Evolutionary conservation across 768 basidiomycete genomes (phyloP).

Genomic region (Tephrocybe sp.): DNA sequence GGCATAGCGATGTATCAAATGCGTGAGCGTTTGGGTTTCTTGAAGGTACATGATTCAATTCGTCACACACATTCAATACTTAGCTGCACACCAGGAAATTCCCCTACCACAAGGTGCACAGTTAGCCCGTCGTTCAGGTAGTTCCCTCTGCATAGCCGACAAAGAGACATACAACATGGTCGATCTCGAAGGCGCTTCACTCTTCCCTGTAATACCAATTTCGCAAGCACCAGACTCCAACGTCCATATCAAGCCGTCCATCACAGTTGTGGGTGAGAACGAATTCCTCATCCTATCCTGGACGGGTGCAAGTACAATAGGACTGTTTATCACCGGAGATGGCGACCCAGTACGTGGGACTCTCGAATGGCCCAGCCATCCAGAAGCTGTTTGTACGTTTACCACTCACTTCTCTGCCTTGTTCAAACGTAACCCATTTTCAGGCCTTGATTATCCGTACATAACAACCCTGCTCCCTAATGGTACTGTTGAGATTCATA

Average conservation of each 20-base stretch:
- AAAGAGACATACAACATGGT: slow-evolving; percentile 72
- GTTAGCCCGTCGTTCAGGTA: slow-evolving; percentile 60
- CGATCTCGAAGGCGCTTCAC: slow-evolving; percentile 67
- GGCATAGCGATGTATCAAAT: slow-evolving; percentile 63
- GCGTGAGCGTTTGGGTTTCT: slow-evolving; percentile 61
- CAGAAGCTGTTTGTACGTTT: slow-evolving; percentile 70
- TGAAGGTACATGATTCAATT: slow-evolving; percentile 40
- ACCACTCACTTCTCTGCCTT: neutral
- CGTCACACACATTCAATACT: neutral
- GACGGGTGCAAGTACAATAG: slow-evolving; percentile 78
- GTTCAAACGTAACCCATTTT: neutral
- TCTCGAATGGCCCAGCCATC: slow-evolving; percentile 80
- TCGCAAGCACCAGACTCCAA: slow-evolving; percentile 57
- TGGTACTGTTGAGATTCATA: slow-evolving; percentile 78
- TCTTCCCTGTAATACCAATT: slow-evolving; percentile 74
- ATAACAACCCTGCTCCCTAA: slow-evolving; percentile 77
- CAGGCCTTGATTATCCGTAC: slow-evolving; percentile 82
- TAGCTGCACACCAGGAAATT: slow-evolving; percentile 52
- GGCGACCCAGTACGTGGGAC: slow-evolving; percentile 92
- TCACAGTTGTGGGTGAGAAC: slow-evolving; percentile 68
- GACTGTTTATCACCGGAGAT: slow-evolving; percentile 79
- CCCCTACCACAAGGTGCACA: slow-evolving; percentile 58
- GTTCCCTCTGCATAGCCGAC: slow-evolving; percentile 72
- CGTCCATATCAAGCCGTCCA: slow-evolving; percentile 54
- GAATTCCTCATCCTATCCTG: slow-evolving; percentile 88